Evolutionary conservation across 768 basidiomycete genomes (phyloP), one percentile per base, ranked within the genome.

Genomic region (Termitomyces sp.): DNA sequence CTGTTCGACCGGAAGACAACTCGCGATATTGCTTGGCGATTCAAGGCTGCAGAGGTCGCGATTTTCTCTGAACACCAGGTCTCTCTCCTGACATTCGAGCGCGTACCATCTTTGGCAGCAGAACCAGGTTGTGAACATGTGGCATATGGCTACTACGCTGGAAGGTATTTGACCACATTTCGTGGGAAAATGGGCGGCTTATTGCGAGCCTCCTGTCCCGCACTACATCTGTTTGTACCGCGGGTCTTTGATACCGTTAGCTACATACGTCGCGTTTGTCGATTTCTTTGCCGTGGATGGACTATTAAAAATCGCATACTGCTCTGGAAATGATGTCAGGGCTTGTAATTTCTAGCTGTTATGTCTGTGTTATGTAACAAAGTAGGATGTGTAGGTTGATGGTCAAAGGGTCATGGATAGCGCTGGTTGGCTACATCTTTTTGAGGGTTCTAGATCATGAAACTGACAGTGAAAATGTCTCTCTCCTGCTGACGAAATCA

Each of bases 371-470:
- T 23, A 23, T 23, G 23, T 23, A 23, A 2, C 23, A 23, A 23
- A 23, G 23, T 23, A 23, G 23, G 23, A 23, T 23, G 57, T 65
- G 68, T 54, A 87, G 67, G 68, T 87, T 79, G 63, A 87, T 78
- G 49, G 73, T 66, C 51, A 87, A 75, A 52, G 86, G 86, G 71
- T 88, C 79, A 63, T 74, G 72, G 70, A 75, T 70, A 67, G 61
- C 66, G 67, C 63, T 65, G 61, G 58, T 60, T 6, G 35, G 10
- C 33, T 58, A 51, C 60, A 61, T 62, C 53, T 60, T 61, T 60
- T 57, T 41, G 21, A 4, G 45, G 23, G 33, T 43, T 58, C 47
- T 61, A 53, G 30, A 53, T 40, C 51, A 50, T 58, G 30, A 46
- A 56, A 53, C 23, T n/a, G 17, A 28, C 7, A 19, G 26, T 19